Conservation (phyloP, 345 rosid genomes). For the Bruguiera parviflora region DNA sequence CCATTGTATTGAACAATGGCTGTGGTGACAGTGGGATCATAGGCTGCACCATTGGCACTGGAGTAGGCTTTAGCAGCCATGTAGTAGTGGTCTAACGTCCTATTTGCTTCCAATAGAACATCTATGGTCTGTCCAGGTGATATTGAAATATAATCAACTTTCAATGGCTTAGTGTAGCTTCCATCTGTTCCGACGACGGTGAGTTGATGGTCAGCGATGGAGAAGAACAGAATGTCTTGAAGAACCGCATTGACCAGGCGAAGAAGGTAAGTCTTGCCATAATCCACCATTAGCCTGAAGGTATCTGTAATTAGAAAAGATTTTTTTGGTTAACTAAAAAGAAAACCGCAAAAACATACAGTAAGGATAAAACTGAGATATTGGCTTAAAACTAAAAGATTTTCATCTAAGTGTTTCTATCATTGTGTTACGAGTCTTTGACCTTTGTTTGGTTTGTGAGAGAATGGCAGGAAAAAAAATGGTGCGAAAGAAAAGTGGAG, state of each 20-base stretch:
- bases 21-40: constrained; percentile 35
- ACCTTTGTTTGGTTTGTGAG: too few species aligned
- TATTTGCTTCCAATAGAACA: constrained; percentile 43
- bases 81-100: constrained; percentile 35
- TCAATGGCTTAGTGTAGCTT: constrained; percentile 12
- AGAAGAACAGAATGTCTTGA: constrained; percentile 31
- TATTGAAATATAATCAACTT: constrained; percentile 32
- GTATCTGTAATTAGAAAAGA: not conserved
- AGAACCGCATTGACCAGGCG: constrained; percentile 34
- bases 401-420: too few species aligned
- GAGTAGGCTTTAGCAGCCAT: constrained; percentile 53
- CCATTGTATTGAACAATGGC: constrained; percentile 41
- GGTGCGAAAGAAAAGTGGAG: too few species aligned
- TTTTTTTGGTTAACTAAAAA: not conserved
- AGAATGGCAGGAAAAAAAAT: too few species aligned
- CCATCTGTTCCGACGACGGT: constrained; percentile 37
- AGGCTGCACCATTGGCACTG: constrained; percentile 2
- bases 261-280: constrained; percentile 33
- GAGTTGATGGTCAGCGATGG: constrained; percentile 33
- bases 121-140: constrained; percentile 63
- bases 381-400: too few species aligned
- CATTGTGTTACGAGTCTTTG: too few species aligned
- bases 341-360: too few species aligned
- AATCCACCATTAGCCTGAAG: not conserved
- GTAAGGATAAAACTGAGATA: too few species aligned